These are phyloP conservation scores for Casuarina glauca DNA, from an alignment of 306 rosid species.

Conservation along the genomic window DNA sequence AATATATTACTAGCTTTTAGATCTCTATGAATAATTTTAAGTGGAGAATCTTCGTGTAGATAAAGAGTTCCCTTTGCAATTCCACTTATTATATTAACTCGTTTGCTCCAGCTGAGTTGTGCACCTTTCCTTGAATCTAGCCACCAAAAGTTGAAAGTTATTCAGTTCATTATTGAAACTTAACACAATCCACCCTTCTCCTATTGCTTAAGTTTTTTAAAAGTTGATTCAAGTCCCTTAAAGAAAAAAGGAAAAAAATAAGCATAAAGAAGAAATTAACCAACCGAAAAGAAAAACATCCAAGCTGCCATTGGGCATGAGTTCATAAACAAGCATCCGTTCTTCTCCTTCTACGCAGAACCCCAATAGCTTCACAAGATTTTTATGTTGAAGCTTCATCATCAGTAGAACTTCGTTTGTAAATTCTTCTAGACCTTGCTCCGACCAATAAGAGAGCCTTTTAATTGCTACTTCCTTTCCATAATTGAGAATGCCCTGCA, in stretches of 20 bases:
- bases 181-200: too few species aligned
- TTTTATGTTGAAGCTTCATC: conserved; percentile 68
- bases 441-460: conserved; percentile 58
- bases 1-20: conserved; percentile 51
- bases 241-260: too few species aligned
- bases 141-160: not conserved
- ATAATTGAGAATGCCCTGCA: conserved; percentile 42
- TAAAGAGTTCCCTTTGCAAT: conserved; percentile 47
- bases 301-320: conserved; percentile 63
- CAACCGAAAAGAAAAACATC: conserved; percentile 51
- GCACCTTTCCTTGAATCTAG: conserved; percentile 36
- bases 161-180: not conserved
- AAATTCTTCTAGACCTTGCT: conserved; percentile 66
- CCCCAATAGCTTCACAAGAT: conserved; percentile 70
- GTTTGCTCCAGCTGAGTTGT: conserved; percentile 40
- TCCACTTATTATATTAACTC: conserved; percentile 41
- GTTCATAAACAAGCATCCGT: conserved; percentile 63
- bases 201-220: too few species aligned
- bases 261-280: not conserved
- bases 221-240: not conserved
- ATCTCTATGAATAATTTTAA: conserved; percentile 48
- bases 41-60: conserved; percentile 52
- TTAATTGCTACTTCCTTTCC: conserved; percentile 70
- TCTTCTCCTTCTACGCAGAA: conserved; percentile 63
- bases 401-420: conserved; percentile 58